A percentile compares a stretch with the other conserved stretches of the same genome.
Evolutionary conservation across 2,329 filamentous ascomycete genomes (phyloP).

Genomic region (Ambrosiella xylebori): DNA sequence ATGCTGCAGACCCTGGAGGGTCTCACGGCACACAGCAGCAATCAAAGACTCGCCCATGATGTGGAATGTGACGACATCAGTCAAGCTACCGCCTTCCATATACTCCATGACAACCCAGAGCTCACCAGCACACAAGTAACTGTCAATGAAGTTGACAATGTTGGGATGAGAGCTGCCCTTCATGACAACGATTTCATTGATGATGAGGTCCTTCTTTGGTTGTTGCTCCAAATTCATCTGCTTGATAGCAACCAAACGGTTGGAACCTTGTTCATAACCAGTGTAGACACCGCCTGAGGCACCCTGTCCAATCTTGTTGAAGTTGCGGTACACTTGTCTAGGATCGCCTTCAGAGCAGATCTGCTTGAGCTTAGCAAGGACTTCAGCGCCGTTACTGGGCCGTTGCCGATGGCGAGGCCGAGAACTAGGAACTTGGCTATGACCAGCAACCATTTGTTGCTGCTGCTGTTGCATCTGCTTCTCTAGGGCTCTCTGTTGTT

Average conservation of each 20-base stretch:
- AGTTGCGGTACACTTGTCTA: slow-evolving; percentile 65
- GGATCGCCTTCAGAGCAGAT: slow-evolving; percentile 88
- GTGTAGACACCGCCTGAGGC: slow-evolving; percentile 92
- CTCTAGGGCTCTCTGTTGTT: slow-evolving; percentile 1
- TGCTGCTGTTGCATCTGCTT: slow-evolving; percentile 23
- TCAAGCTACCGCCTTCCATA: slow-evolving; percentile 96
- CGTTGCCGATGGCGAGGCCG: slow-evolving; percentile 62
- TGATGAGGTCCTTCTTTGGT: slow-evolving; percentile 96
- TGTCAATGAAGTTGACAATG: slow-evolving; percentile 98
- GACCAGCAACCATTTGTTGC: slow-evolving; percentile 17
- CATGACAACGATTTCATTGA: slow-evolving; percentile 98
- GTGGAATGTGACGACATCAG: slow-evolving; percentile 96
- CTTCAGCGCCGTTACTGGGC: slow-evolving; percentile 66
- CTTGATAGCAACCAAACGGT: slow-evolving; percentile 90
- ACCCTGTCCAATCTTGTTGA: slow-evolving; percentile 94
- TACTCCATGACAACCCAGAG: slow-evolving; percentile 99
- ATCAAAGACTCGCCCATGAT: slow-evolving; percentile 98
- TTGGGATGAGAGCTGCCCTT: slow-evolving; percentile 97
- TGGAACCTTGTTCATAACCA: slow-evolving; percentile 67
- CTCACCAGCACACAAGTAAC: slow-evolving; percentile 75
- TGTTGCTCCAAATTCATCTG: slow-evolving; percentile 99
- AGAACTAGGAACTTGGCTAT: slow-evolving; percentile 30
- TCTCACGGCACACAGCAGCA: slow-evolving; percentile 87
- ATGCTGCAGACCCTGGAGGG: slow-evolving; percentile 78
- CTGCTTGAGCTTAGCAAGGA: slow-evolving; percentile 64